These are phyloP conservation scores for Tuber brumale DNA, from an alignment of 495 filamentous ascomycete species.

Conservation along the genomic window DNA sequence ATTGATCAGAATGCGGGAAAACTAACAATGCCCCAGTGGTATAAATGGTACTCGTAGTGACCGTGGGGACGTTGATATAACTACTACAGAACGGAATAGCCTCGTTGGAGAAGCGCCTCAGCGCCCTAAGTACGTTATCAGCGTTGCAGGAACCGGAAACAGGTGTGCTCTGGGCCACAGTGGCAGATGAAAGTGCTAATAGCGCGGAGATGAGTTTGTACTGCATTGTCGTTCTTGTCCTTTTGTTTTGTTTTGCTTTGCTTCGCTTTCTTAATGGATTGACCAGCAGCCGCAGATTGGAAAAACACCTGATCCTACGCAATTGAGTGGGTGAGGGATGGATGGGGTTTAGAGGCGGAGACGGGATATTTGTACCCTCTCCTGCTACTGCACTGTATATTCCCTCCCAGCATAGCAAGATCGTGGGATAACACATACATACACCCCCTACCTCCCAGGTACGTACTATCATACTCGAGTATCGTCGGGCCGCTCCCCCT, in stretches of 20 bases:
- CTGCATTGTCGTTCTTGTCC: neutral
- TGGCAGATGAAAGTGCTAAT: neutral
- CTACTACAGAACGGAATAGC: slow-evolving; percentile 25
- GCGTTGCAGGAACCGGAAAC: slow-evolving; percentile 12
- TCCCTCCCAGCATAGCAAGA: neutral
- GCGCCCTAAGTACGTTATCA: slow-evolving; percentile 26
- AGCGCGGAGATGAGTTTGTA: neutral
- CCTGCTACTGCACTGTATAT: neutral
- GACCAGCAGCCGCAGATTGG: neutral
- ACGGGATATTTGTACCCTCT: neutral
- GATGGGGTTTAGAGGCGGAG: neutral
- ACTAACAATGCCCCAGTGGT: slow-evolving; percentile 13
- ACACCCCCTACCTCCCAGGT: neutral
- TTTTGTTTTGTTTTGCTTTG: neutral
- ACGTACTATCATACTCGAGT: too few relatives aligned
- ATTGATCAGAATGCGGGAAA: neutral
- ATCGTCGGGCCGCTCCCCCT: neutral
- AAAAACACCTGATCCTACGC: neutral
- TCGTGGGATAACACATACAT: neutral
- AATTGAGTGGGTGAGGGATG: neutral
- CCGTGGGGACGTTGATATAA: slow-evolving; percentile 13
- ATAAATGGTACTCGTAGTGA: slow-evolving; percentile 6
- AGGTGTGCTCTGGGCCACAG: slow-evolving; percentile 2
- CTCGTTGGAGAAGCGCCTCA: slow-evolving; percentile 12
- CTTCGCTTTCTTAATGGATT: neutral